Evolutionary conservation across 768 basidiomycete species (phyloP), one percentile per base, ranked within the genome.

Genomic region (Phanerochaete sordida): DNA sequence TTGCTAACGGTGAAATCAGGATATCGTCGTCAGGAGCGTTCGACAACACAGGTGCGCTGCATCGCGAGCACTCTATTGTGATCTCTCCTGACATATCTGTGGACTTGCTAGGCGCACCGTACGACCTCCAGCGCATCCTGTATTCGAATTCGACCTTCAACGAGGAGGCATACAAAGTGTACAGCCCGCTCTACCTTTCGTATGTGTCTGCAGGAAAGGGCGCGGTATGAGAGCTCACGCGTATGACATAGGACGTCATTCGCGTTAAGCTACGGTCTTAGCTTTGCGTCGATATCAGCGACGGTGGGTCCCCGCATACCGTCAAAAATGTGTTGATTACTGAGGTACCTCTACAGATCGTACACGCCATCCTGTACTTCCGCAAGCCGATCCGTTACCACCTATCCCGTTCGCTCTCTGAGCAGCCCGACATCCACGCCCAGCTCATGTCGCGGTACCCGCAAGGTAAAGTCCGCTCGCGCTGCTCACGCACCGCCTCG

Each of bases 361-460:
- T 77, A 9, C 80, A 81, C 63, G 71, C 79, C 0, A 64, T 71
- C 21, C 62, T 81, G 30, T 79, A 78, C 66, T 78, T 76, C 70
- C 68, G 75, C 58, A 76, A 74, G 64, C 77, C 74, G 55, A 79
- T 77, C 56, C 66, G 66, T 58, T 64, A 71, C 6, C 79, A 79
- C 61, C 66, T 75, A 26, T 72, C 75, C 57, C 67, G 78, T 30
- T 74, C 78, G n/a, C 67, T 79, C 51, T 66, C 67, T 44, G 81
- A 81, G 60, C 79, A 80, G 54, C 79, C 80, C 4, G 81, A 82
- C 62, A 74, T 82, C 56, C 81, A 82, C 56, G 76, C 78, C 9
- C 70, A 76, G 48, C 69, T 81, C 23, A 82, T 82, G 81, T 64
- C 69, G 21, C 59, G 62, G 44, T 68, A 68, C 44, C 65, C 57